phyloP scores from a whole-genome alignment of 2,329 filamentous ascomycete genomes.

The Aspergillus sp. region DNA sequence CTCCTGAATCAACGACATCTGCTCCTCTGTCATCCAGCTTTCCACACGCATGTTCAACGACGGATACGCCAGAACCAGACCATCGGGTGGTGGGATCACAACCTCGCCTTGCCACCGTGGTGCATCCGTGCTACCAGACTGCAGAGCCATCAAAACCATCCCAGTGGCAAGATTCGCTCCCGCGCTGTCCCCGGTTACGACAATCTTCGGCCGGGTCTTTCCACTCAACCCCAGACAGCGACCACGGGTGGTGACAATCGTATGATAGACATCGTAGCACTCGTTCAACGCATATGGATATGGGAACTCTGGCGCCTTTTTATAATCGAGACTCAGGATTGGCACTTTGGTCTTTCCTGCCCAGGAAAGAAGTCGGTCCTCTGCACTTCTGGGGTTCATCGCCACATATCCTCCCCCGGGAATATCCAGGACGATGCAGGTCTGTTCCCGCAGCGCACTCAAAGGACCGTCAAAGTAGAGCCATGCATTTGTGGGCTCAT shows the following conservation, averaged over 20 bases:
- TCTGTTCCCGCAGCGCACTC: constrained; percentile 69
- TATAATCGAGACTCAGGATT: constrained; percentile 85
- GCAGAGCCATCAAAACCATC: constrained; percentile 81
- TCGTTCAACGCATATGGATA: constrained; percentile 84
- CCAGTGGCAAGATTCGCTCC: constrained; percentile 77
- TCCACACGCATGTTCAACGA: constrained; percentile 94
- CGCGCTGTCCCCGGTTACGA: constrained; percentile 75
- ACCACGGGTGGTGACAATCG: constrained; percentile 66
- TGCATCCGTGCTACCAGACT: too few relatives aligned
- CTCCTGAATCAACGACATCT: constrained; percentile 90
- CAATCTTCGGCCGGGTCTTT: constrained; percentile 58
- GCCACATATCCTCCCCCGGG: constrained; percentile 94
- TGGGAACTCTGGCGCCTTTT: constrained; percentile 77
- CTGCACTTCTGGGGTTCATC: constrained; percentile 90
- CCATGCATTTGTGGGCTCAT: constrained; percentile 78
- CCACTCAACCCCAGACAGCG: constrained; percentile 72
- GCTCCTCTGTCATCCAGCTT: constrained; percentile 98
- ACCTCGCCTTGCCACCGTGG: too few relatives aligned
- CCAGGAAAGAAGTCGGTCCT: constrained; percentile 92
- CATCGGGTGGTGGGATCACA: constrained; percentile 67
- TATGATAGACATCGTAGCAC: constrained; percentile 80
- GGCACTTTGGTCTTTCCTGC: constrained; percentile 84
- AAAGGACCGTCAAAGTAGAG: constrained; percentile 90
- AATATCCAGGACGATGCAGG: constrained; percentile 77
- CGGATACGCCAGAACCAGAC: constrained; percentile 82